Percentiles rank a stretch among this genome's conserved stretches.
Evolutionary conservation across 352 stramenopile genomes (phyloP).

Genomic region (Thalassiosira exigua): DNA sequence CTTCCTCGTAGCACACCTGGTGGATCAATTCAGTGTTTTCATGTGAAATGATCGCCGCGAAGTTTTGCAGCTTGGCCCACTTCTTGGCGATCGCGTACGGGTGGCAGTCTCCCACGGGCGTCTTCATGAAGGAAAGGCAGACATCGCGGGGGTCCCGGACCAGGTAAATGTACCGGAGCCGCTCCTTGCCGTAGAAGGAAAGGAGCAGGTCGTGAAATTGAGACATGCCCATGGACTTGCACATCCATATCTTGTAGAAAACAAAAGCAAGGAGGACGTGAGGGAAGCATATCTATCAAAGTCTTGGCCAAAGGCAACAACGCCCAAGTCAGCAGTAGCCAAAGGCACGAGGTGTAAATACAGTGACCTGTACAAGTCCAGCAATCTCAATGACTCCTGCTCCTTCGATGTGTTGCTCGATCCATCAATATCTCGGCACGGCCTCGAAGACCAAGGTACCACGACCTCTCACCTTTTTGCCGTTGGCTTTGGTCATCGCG

Average conservation of each 20-base stretch:
- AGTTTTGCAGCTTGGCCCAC: slow-evolving; percentile 47
- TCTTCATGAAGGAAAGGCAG: slow-evolving; percentile 53
- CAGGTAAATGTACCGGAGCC: slow-evolving; percentile 58
- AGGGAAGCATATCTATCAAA: too few species aligned
- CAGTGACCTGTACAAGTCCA: too few species aligned
- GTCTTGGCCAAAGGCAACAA: too few species aligned
- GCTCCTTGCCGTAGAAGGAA: slow-evolving; percentile 49
- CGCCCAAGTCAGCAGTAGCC: too few species aligned
- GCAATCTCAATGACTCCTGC: too few species aligned
- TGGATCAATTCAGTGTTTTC: slow-evolving; percentile 33
- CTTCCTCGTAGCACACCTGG: slow-evolving; percentile 43
- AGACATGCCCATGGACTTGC: slow-evolving; percentile 60
- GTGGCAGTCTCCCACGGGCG: slow-evolving; percentile 58
- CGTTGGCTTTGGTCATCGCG: slow-evolving; percentile 34
- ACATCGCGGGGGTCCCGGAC: slow-evolving; percentile 59
- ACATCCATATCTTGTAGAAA: slow-evolving; percentile 52
- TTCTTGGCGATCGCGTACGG: slow-evolving; percentile 47
- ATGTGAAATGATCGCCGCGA: slow-evolving; percentile 30
- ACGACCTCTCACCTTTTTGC: slow-evolving; percentile 37
- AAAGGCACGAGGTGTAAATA: too few species aligned
- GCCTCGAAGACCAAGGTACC: too few species aligned
- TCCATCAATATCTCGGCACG: too few species aligned
- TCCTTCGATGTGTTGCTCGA: too few species aligned
- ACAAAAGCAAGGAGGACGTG: too few species aligned
- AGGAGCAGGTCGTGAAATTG: slow-evolving; percentile 45